phyloP scores from a whole-genome alignment of 129 eudicot genomes.

The Deinandra increscens region DNA sequence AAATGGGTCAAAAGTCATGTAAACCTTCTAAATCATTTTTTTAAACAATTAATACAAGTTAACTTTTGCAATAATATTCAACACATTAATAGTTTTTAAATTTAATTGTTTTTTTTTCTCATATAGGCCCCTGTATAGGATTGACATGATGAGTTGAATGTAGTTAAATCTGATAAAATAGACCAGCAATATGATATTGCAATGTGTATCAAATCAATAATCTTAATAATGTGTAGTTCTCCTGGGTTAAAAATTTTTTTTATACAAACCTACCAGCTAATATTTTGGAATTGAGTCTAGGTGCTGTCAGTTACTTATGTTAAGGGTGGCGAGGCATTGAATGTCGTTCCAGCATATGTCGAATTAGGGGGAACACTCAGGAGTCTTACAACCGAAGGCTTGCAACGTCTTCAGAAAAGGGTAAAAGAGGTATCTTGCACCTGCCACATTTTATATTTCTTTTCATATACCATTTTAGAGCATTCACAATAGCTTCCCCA shows the following conservation, averaged over 20 bases:
- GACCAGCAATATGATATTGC: not conserved
- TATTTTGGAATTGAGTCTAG: slow-evolving; percentile 39
- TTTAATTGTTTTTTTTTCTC: too few species aligned
- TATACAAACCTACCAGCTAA: slow-evolving; percentile 9
- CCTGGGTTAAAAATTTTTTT: not conserved
- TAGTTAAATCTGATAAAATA: too few species aligned
- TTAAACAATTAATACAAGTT: too few species aligned
- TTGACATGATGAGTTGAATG: not conserved
- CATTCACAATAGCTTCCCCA: too few species aligned
- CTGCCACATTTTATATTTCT: not conserved
- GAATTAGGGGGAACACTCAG: slow-evolving; percentile 80
- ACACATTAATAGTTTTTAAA: too few species aligned
- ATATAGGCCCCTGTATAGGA: not conserved
- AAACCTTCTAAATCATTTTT: too few species aligned
- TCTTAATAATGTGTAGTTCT: not conserved
- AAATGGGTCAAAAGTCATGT: too few species aligned
- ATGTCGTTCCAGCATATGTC: slow-evolving; percentile 60
- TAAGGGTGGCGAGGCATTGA: slow-evolving; percentile 57
- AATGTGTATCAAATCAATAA: too few species aligned
- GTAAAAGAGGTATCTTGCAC: slow-evolving; percentile 66
- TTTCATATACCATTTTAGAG: not conserved
- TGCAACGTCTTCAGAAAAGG: slow-evolving; percentile 58
- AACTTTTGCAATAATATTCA: too few species aligned
- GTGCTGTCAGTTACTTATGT: slow-evolving; percentile 80
- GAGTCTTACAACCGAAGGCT: slow-evolving; percentile 82